These are phyloP conservation scores for Patellaria atrata DNA, from an alignment of 495 filamentous ascomycete genomes.

Conservation along the genomic window DNA sequence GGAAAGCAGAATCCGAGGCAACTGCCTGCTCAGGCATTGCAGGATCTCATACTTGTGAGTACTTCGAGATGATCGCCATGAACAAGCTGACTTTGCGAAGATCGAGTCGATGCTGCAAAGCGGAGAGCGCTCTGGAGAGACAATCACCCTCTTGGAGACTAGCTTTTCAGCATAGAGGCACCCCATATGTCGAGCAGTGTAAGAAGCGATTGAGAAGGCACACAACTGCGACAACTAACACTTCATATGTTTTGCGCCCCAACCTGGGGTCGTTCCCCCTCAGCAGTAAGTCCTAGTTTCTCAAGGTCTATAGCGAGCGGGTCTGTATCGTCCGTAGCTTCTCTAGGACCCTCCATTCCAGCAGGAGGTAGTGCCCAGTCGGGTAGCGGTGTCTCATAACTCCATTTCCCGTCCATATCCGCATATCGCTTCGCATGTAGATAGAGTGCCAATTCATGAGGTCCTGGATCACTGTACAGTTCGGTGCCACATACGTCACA, in stretches of 20 bases:
- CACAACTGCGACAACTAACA: no score
- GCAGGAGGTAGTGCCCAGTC: conserved; percentile 70
- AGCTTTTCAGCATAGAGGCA: no score
- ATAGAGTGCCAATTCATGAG: conserved; percentile 84
- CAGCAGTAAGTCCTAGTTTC: conserved; percentile 18
- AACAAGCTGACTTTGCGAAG: conserved; percentile 4
- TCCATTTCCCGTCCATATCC: conserved; percentile 65
- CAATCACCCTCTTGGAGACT: no score
- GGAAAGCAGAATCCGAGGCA: conserved; percentile 40
- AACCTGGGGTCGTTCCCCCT: neutral
- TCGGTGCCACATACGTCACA: conserved; percentile 75
- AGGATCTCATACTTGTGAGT: conserved; percentile 52
- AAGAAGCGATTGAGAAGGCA: no score
- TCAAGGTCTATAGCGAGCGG: conserved; percentile 21
- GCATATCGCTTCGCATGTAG: conserved; percentile 83
- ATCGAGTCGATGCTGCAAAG: conserved; percentile 46
- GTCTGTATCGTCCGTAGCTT: conserved; percentile 23
- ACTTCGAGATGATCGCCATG: neutral
- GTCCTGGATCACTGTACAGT: conserved; percentile 80
- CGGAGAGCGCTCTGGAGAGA: conserved; percentile 42
- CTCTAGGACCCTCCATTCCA: conserved; percentile 27
- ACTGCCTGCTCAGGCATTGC: conserved; percentile 50
- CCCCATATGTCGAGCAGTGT: no score
- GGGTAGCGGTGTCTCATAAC: conserved; percentile 72
- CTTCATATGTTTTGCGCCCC: neutral